Evolutionary conservation across 768 basidiomycete genomes (phyloP), one percentile per base, ranked within the genome.

Genomic region (Filobasidium floriforme): DNA sequence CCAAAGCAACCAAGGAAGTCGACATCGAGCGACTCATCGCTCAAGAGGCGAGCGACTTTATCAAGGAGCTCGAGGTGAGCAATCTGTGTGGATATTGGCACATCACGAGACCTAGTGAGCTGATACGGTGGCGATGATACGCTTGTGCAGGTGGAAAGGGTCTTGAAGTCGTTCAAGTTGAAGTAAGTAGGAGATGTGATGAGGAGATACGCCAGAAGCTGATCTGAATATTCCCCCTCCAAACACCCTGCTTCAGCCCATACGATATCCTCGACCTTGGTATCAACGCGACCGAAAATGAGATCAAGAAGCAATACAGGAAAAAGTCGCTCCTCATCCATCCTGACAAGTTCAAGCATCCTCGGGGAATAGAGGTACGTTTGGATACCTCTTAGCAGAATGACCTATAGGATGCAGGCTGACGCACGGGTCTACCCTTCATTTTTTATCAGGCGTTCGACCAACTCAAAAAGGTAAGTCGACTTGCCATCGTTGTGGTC

Each of bases 311-410:
- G 81, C 88, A 86, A 78, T 82, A 80, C 66, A 73, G 81, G 57
- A 80, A 79, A 68, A 80, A 79, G 66, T 80, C 79, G 1, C 72
- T 82, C 52, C 68, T 96, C 79, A 97, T 99, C 74, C 96, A 99
- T 83, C 96, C 96, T 68, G 96, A 99, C 82, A 99, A 98, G 83
- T 88, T 89, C 73, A 82, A 89, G 76, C 90, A 96, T 80, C 73
- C 72, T 55, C 67, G 75, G 28, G 77, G 74, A 40, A 54, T 71
- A 22, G 74, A 78, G 72, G 77, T 78, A 72, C 66, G 76, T 70
- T 29, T 26, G 4, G 14, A 18, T 41, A 9, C 15, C 41, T 1
- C 40, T 1, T 46, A 7, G 22, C 14, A 37, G 41, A 22, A 22
- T 28, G 61, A 12, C 61, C 28, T 61, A 18, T 37, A 9, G 32